Evolutionary conservation across 352 stramenopile genomes (phyloP).

Genomic region (Pythium aristosporum): DNA sequence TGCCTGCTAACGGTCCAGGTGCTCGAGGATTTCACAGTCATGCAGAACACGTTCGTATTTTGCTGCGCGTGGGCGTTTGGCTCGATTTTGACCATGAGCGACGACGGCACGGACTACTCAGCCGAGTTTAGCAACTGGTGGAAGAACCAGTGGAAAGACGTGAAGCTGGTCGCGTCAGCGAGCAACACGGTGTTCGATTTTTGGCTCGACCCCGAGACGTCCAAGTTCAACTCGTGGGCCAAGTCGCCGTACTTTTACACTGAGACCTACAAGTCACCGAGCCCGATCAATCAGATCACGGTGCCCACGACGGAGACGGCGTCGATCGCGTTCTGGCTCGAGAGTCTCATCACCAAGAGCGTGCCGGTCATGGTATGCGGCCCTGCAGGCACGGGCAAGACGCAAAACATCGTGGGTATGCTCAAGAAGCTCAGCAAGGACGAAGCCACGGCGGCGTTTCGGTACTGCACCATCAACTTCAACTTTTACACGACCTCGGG

Average conservation of each 20-base stretch:
- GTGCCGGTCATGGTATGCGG: slow-evolving; percentile 95
- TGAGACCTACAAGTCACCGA: slow-evolving; percentile 83
- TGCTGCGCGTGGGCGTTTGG: slow-evolving; percentile 95
- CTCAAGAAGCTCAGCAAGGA: slow-evolving; percentile 91
- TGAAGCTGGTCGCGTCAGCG: slow-evolving; percentile 91
- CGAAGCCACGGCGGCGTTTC: slow-evolving; percentile 76
- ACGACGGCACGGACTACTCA: slow-evolving; percentile 95
- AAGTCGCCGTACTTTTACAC: slow-evolving; percentile 96
- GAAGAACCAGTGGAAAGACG: slow-evolving; percentile 94
- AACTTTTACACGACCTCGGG: slow-evolving; percentile 97
- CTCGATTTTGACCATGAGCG: slow-evolving; percentile 89
- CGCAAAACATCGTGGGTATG: slow-evolving; percentile 94
- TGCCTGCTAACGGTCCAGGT: slow-evolving; percentile 82
- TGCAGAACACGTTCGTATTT: slow-evolving; percentile 95
- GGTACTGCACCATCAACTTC: slow-evolving; percentile 94
- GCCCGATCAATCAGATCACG: slow-evolving; percentile 88
- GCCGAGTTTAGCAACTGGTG: slow-evolving; percentile 95
- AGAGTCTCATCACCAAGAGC: slow-evolving; percentile 89
- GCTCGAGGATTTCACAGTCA: slow-evolving; percentile 72
- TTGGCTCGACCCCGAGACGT: slow-evolving; percentile 92
- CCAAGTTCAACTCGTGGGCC: slow-evolving; percentile 93
- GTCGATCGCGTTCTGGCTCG: slow-evolving; percentile 95
- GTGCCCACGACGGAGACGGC: slow-evolving; percentile 95
- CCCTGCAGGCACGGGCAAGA: slow-evolving; percentile 94
- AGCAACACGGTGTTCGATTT: slow-evolving; percentile 98